Evolutionary conservation across 805 yeast species (phyloP).

Genomic region (Candida suzukii): DNA sequence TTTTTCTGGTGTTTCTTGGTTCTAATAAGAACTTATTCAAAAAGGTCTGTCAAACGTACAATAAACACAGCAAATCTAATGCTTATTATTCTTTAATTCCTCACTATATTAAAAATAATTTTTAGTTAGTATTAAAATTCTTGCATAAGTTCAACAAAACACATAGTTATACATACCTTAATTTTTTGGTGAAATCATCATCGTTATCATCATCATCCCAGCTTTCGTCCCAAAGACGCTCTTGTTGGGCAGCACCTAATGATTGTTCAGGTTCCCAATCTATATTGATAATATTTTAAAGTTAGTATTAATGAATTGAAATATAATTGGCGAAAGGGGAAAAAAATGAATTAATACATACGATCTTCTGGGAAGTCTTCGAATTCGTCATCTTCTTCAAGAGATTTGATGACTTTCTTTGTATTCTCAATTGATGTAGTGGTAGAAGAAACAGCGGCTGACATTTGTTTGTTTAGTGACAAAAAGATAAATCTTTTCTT

Average conservation of each 20-base stretch:
- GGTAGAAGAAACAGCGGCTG: background rate
- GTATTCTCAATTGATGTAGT: background rate
- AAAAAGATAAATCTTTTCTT: too few relatives aligned
- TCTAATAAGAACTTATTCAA: too few relatives aligned
- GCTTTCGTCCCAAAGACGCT: slow-evolving; percentile 88
- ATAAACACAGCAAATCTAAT: too few relatives aligned
- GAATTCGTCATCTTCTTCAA: slow-evolving; percentile 95
- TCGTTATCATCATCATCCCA: slow-evolving; percentile 97
- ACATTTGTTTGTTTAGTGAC: background rate
- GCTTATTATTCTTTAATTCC: slow-evolving; percentile 16
- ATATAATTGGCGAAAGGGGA: too few relatives aligned
- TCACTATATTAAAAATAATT: slow-evolving; percentile 5
- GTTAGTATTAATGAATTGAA: too few relatives aligned
- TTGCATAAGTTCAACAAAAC: too few relatives aligned
- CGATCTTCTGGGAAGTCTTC: slow-evolving; percentile 92
- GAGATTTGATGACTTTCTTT: slow-evolving; percentile 45
- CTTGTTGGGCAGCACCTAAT: slow-evolving; percentile 42
- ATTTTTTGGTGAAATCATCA: slow-evolving; percentile 74
- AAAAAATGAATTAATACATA: slow-evolving; percentile 16
- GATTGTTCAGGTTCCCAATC: slow-evolving; percentile 66
- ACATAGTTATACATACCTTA: slow-evolving; percentile 48
- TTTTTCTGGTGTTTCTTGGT: too few relatives aligned
- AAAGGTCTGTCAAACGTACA: too few relatives aligned
- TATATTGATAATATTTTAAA: slow-evolving; percentile 3
- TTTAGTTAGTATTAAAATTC: background rate